These are phyloP conservation scores for Piper longum DNA, from an alignment of 164 flowering plant genomes.

Conservation along the genomic window DNA sequence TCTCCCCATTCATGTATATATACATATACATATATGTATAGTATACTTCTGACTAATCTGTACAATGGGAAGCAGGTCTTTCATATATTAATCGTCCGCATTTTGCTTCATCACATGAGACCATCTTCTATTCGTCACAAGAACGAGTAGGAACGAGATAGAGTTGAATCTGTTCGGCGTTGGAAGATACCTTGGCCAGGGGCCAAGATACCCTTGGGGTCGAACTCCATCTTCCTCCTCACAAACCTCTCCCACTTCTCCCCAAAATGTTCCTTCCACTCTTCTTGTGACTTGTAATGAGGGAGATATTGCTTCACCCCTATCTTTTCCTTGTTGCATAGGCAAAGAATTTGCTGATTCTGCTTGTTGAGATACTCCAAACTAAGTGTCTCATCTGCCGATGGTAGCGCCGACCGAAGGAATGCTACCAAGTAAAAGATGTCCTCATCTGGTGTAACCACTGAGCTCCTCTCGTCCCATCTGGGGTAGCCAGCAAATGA, in stretches of 20 bases:
- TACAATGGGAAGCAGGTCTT: neutral
- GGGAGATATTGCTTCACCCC: constrained; percentile 68
- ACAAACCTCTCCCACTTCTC: constrained; percentile 50
- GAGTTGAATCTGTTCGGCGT: constrained; percentile 29
- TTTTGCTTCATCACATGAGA: neutral
- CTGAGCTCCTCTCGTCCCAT: constrained; percentile 74
- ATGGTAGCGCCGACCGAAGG: constrained; percentile 58
- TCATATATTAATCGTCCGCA: neutral
- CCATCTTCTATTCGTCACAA: neutral
- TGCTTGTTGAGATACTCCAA: constrained; percentile 42
- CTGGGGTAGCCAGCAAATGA: constrained; percentile 17
- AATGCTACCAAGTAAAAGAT: constrained; percentile 78
- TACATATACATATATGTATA: no score
- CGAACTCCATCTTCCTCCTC: constrained; percentile 45
- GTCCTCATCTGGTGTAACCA: constrained; percentile 81
- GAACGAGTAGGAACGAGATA: constrained; percentile 6
- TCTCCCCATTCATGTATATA: no score
- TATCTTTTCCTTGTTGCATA: constrained; percentile 51
- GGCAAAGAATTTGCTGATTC: constrained; percentile 56
- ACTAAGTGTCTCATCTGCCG: constrained; percentile 42
- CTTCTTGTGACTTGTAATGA: constrained; percentile 37
- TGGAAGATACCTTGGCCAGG: constrained; percentile 76
- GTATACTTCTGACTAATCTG: neutral
- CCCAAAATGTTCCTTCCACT: constrained; percentile 79
- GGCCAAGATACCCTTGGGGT: constrained; percentile 62